Base-by-base conservation (phyloP, 257 asterid species). In the Hygrophila difformis region DNA sequence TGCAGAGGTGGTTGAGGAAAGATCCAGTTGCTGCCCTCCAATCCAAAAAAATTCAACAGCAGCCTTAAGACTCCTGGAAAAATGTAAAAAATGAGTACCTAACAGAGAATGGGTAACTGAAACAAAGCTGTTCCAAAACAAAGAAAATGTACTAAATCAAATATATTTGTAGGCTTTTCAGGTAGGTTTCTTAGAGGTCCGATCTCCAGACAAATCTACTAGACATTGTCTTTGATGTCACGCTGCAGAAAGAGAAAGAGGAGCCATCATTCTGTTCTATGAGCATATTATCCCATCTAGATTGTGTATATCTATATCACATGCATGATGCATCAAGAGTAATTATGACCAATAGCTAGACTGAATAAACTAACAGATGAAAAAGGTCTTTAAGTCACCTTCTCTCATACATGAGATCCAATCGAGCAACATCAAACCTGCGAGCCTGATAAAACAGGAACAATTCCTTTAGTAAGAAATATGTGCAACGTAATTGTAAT, bases 21-120 rank as follows among this genome's bases (percentile, higher is more conserved):
- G 49, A 70, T 72, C 84, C 67, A 79, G 60, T 54, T 82, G 92
- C 67, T 89, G 95, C 57, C 96, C 96, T 56, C 96, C 98, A 52
- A 82, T 73, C 96, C 94, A 85, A 50, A 79, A 70, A 56, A 74
- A 91, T 55, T 82, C 95, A 16, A 91, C 58, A 22, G 87, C 81
- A 56, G 92, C 86, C 65, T 55, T 86, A 43, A 62, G 77, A 24
- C 77, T 56, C 70, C 96, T 84, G 82, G n/a, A n/a, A n/a, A n/a
- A n/a, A n/a, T n/a, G n/a, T n/a, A n/a, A 15, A 53, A 62, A 48
- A 1, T 44, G 18, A 18, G 50, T 12, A 60, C 47, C 40, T 57
- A 61, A 3, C 20, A 40, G 23, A 57, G 39, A 34, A 42, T 6
- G 24, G 17, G 49, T 13, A 36, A 52, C 47, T 12, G 42, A 26